phyloP scores from a whole-genome alignment of 2,329 filamentous ascomycete genomes.

The Bisporella sp. region DNA sequence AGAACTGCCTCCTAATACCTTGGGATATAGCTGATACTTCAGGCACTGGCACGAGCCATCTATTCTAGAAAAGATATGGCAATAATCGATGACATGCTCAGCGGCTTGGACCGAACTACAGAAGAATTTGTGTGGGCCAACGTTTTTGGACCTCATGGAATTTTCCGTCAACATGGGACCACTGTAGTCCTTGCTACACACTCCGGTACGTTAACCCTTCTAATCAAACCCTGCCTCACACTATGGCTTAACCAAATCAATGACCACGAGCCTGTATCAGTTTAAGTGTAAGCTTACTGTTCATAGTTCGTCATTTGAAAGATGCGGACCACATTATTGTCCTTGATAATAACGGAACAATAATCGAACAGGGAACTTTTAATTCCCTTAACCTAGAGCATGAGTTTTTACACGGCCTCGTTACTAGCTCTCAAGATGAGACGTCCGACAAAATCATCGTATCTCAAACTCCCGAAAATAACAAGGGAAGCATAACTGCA shows the following conservation, averaged over 20 bases:
- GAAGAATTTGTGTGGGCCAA: conserved; percentile 9
- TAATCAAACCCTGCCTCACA: not conserved
- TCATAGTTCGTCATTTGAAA: conserved; percentile 8
- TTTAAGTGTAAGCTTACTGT: not conserved
- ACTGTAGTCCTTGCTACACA: conserved; percentile 30
- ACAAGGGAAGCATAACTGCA: not conserved
- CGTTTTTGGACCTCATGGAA: conserved; percentile 5
- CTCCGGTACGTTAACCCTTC: conserved; percentile 4
- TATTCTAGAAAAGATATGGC: conserved; percentile 15
- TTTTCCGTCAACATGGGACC: conserved; percentile 16
- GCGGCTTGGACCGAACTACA: conserved; percentile 15
- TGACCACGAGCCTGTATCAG: not conserved
- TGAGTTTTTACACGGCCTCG: not conserved
- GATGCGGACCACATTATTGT: conserved; percentile 9
- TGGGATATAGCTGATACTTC: not conserved
- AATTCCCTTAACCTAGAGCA: not conserved
- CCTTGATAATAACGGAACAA: conserved; percentile 4
- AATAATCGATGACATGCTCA: conserved; percentile 19
- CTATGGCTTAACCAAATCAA: not conserved
- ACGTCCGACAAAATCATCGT: not conserved
- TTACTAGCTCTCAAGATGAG: not conserved
- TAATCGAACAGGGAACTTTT: conserved; percentile 7
- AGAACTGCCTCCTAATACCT: not conserved
- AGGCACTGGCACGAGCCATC: conserved; percentile 17
- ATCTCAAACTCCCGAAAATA: not conserved